phyloP scores from a whole-genome alignment of 2,329 filamentous ascomycete genomes.

The Pyrenochaeta sp. region DNA sequence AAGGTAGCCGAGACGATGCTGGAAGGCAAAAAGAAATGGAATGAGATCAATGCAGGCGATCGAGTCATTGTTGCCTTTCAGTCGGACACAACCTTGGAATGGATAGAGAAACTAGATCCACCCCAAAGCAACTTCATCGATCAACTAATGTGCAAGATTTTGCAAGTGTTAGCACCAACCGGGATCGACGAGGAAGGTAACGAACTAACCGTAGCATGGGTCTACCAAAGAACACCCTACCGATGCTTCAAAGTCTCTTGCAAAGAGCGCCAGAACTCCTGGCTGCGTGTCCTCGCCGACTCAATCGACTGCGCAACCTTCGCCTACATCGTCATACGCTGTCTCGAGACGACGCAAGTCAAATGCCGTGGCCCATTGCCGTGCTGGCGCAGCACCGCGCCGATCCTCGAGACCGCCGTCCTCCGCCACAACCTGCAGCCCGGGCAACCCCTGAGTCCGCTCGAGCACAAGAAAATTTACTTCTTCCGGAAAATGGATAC shows the following conservation, averaged over 20 bases:
- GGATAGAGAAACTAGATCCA: no score
- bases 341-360: slow-evolving; percentile 1
- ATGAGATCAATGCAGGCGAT: background rate
- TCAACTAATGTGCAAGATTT: no score
- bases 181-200: background rate
- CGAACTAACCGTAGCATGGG: slow-evolving; percentile 3
- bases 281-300: slow-evolving; percentile 7
- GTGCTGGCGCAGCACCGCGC: background rate
- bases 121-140: no score
- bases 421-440: background rate
- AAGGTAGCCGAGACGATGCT: background rate
- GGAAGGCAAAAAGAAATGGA: background rate
- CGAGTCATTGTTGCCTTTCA: no score
- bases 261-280: slow-evolving; percentile 2
- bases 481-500: background rate
- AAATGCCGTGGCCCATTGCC: slow-evolving; percentile 6
- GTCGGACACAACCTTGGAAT: no score
- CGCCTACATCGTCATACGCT: slow-evolving; percentile 7
- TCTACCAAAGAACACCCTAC: no score
- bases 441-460: background rate
- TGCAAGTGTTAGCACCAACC: no score
- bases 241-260: slow-evolving; percentile 4
- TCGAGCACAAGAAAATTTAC: no score
- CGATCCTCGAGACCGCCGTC: slow-evolving; percentile 6
- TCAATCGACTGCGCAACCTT: slow-evolving; percentile 14